phyloP scores from a whole-genome alignment of 2,329 filamentous ascomycete species.

The Arachnomyces sp. region DNA sequence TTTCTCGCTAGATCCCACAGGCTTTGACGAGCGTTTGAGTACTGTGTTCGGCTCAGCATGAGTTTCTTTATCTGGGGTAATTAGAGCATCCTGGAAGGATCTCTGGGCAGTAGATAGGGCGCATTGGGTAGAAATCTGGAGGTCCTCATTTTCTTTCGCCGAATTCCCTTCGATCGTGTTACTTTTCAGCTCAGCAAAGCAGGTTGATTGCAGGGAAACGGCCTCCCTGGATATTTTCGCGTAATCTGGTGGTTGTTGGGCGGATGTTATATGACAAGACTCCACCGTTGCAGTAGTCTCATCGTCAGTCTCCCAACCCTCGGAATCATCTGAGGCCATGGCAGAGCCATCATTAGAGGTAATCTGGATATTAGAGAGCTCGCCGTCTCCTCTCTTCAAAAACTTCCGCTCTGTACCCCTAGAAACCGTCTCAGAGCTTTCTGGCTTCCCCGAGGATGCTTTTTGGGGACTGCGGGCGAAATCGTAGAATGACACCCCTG shows the following conservation, averaged over 20 bases:
- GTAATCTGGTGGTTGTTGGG: conserved; percentile 26
- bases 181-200: conserved; percentile 20
- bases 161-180: conserved; percentile 12
- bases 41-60: conserved; percentile 6
- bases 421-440: too few relatives aligned
- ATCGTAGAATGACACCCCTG: too few relatives aligned
- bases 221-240: conserved; percentile 23
- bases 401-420: too few relatives aligned
- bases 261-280: conserved; percentile 27
- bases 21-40: background rate
- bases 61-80: conserved; percentile 18
- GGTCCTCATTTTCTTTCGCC: conserved; percentile 20
- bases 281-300: conserved; percentile 13
- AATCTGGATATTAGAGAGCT: too few relatives aligned
- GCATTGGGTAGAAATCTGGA: conserved; percentile 33
- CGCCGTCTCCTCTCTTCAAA: too few relatives aligned
- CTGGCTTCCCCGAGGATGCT: too few relatives aligned
- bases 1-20: conserved; percentile 10
- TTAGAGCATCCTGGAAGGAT: conserved; percentile 32
- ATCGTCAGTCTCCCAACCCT: background rate
- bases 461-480: too few relatives aligned
- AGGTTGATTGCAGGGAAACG: conserved; percentile 32
- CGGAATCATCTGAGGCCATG: too few relatives aligned
- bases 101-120: conserved; percentile 31
- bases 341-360: too few relatives aligned